These are phyloP conservation scores for Perkinsus olseni DNA, from an alignment of 169 alveolate genomes.

Conservation along the genomic window DNA sequence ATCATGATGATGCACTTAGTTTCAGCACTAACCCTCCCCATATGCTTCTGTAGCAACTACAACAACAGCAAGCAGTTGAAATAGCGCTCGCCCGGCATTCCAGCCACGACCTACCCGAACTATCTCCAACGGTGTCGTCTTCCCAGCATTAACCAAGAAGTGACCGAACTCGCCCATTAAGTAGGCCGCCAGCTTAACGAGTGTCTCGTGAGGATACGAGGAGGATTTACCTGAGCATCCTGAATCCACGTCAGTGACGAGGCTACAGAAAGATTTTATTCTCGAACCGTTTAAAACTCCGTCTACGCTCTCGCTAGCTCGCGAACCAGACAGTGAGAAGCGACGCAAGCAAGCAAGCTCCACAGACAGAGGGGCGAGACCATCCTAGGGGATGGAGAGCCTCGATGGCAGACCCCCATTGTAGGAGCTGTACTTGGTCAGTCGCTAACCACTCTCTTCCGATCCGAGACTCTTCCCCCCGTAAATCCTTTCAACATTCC, in stretches of 20 bases:
- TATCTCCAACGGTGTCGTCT: not conserved
- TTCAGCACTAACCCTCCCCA: not conserved
- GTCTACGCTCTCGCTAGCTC: too few species aligned
- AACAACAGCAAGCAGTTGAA: too few species aligned
- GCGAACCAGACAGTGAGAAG: too few species aligned
- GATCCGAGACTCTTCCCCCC: too few species aligned
- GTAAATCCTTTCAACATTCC: too few species aligned
- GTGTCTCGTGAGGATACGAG: conserved; percentile 61
- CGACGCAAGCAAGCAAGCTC: too few species aligned
- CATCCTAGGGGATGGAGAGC: too few species aligned
- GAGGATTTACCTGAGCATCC: not conserved
- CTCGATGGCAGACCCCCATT: too few species aligned
- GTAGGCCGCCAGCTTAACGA: conserved; percentile 62
- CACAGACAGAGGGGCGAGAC: too few species aligned
- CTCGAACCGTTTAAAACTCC: too few species aligned
- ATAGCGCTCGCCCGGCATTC: not conserved
- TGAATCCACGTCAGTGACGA: not conserved
- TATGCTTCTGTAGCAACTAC: not conserved
- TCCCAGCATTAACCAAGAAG: not conserved
- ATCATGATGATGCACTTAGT: not conserved
- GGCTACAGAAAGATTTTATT: not conserved
- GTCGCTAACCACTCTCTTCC: too few species aligned
- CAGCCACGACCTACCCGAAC: not conserved
- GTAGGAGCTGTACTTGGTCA: too few species aligned
- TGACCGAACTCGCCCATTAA: conserved; percentile 65